Percentiles rank a stretch among this genome's conserved stretches.
Evolutionary conservation across 257 asterid genomes (phyloP).

Genomic region (Henckelia pumila): DNA sequence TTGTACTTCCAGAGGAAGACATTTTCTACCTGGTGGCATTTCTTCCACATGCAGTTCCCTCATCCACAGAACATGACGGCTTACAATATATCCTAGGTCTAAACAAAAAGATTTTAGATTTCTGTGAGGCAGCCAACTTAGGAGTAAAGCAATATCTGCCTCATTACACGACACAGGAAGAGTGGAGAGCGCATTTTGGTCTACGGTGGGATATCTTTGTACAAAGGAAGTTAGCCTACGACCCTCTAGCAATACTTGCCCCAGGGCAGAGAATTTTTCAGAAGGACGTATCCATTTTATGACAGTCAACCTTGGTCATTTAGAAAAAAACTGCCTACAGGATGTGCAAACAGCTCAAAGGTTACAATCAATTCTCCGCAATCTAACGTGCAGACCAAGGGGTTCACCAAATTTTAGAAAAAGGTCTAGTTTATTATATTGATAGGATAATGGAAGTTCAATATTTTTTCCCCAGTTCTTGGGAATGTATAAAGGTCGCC

Average conservation of each 20-base stretch:
- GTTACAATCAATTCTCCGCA: conserved; percentile 17
- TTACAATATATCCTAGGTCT: conserved; percentile 42
- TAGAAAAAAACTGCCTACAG: conserved; percentile 6
- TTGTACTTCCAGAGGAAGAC: conserved; percentile 76
- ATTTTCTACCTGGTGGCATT: conserved; percentile 79
- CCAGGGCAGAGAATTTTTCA: conserved; percentile 94
- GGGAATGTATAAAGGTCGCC: conserved; percentile 31
- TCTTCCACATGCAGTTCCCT: conserved; percentile 63
- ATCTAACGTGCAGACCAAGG: conserved; percentile 1
- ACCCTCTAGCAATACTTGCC: conserved; percentile 81
- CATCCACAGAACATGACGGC: conserved; percentile 43
- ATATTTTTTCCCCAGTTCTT: conserved; percentile 36
- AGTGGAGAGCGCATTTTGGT: conserved; percentile 83
- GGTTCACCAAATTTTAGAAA: conserved; percentile 12
- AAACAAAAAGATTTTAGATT: conserved; percentile 57
- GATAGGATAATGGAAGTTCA: conserved; percentile 28
- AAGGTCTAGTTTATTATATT: conserved; percentile 25
- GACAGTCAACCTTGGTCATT: conserved; percentile 28
- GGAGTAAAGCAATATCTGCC: conserved; percentile 90
- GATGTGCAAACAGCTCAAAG: conserved; percentile 18
- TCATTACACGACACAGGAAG: conserved; percentile 58
- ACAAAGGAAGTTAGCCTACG: conserved; percentile 73
- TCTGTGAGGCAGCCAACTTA: conserved; percentile 50
- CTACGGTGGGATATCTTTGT: conserved; percentile 61
- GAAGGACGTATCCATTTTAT: conserved; percentile 53